Evolutionary conservation across 768 basidiomycete species (phyloP).

Genomic region (Kwoniella newhampshirensis): DNA sequence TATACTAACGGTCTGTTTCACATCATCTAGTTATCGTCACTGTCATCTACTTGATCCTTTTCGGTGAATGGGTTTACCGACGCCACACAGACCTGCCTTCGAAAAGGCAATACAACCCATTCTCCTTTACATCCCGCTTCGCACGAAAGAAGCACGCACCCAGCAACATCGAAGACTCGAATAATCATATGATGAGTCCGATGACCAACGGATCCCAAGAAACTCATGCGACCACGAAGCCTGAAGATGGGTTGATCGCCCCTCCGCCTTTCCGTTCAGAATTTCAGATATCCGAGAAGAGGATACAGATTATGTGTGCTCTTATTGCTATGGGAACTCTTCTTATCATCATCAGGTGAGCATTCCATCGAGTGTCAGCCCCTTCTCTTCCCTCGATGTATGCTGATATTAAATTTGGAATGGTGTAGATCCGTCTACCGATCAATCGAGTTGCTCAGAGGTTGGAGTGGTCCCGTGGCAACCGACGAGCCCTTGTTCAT

Average conservation of each 20-base stretch:
- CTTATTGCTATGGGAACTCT: slow-evolving; percentile 44
- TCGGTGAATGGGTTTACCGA: slow-evolving; percentile 58
- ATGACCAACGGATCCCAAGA: too few species aligned
- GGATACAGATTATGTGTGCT: slow-evolving; percentile 9
- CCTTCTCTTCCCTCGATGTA: background rate
- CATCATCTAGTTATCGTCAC: slow-evolving; percentile 54
- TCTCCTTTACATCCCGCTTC: background rate
- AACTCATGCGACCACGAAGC: too few species aligned
- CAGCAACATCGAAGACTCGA: too few species aligned
- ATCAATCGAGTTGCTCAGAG: slow-evolving; percentile 57
- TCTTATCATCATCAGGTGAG: slow-evolving; percentile 58
- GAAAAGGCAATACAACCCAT: slow-evolving; percentile 24
- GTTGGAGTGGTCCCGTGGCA: slow-evolving; percentile 61
- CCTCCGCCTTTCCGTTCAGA: too few species aligned
- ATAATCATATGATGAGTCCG: too few species aligned
- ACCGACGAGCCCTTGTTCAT: slow-evolving; percentile 54
- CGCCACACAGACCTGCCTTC: slow-evolving; percentile 47
- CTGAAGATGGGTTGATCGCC: too few species aligned
- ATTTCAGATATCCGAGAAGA: slow-evolving; percentile 1
- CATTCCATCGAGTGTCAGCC: too few species aligned
- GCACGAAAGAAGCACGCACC: too few species aligned
- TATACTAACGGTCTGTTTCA: background rate
- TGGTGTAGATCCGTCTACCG: slow-evolving; percentile 57
- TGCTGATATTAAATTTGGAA: background rate
- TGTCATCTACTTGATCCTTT: slow-evolving; percentile 55